Percentiles rank a stretch among this genome's conserved stretches.
These are phyloP conservation scores for Alisma plantagoaquatica DNA, from an alignment of 106 monocot species.

Conservation along the genomic window DNA sequence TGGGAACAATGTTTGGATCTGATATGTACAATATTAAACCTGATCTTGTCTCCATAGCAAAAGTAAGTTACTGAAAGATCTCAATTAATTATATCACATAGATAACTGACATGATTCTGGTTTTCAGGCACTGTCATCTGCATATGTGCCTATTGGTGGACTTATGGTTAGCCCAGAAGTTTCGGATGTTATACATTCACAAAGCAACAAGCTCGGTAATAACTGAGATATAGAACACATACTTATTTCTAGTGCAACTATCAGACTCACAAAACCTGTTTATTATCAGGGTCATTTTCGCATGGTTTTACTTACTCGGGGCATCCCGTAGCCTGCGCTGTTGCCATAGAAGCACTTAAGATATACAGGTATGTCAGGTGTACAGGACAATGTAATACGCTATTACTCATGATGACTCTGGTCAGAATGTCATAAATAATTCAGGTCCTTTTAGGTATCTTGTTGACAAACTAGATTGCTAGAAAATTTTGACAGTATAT, in stretches of 20 bases:
- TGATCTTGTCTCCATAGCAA: constrained; percentile 88
- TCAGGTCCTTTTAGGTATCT: not conserved
- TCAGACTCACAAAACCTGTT: not conserved
- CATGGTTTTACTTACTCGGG: constrained; percentile 99
- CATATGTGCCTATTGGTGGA: constrained; percentile 93
- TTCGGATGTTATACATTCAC: constrained; percentile 80
- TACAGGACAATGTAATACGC: too few species aligned
- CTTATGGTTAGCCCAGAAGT: constrained; percentile 90
- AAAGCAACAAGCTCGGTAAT: constrained; percentile 94
- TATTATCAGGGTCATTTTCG: constrained; percentile 63
- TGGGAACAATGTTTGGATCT: constrained; percentile 94
- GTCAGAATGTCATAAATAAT: too few species aligned
- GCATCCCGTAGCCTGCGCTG: constrained; percentile 93
- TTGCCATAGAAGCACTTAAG: constrained; percentile 86
- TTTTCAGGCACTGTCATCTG: constrained; percentile 88
- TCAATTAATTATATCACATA: not conserved
- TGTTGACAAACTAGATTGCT: not conserved
- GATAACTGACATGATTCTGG: not conserved
- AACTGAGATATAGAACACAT: not conserved
- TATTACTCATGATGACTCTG: too few species aligned
- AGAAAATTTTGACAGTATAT: not conserved
- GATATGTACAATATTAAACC: constrained; percentile 85
- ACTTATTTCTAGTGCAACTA: not conserved
- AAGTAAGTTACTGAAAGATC: constrained; percentile 27
- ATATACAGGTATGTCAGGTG: constrained; percentile 90